phyloP scores from a whole-genome alignment of 345 rosid genomes.

The Trapa bicornis region DNA sequence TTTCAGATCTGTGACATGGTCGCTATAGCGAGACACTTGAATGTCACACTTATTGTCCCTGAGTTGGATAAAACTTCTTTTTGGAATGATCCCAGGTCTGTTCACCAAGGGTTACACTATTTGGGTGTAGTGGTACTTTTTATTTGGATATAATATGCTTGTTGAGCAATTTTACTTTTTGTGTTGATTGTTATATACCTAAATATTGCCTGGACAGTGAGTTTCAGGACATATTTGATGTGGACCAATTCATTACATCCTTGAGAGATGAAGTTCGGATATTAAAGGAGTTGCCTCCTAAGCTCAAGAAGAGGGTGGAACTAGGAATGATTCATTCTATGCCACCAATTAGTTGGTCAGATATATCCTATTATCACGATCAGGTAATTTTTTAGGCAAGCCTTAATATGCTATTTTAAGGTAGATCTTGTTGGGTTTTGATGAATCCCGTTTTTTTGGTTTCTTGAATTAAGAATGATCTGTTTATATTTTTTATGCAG shows the following conservation, averaged over 20 bases:
- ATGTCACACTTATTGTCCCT: slow-evolving; percentile 25
- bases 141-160: neutral
- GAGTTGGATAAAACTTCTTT: slow-evolving; percentile 22
- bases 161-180: neutral
- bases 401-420: no score
- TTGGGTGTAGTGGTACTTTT: neutral
- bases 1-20: slow-evolving; percentile 30
- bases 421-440: no score
- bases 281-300: slow-evolving; percentile 30
- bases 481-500: slow-evolving; percentile 16
- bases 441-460: neutral
- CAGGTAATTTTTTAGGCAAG: slow-evolving; percentile 14
- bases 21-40: slow-evolving; percentile 22
- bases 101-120: neutral
- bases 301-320: slow-evolving; percentile 20
- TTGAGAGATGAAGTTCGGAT: slow-evolving; percentile 11
- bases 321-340: slow-evolving; percentile 18
- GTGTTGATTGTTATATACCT: neutral
- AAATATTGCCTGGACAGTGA: slow-evolving; percentile 24
- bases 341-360: slow-evolving; percentile 29
- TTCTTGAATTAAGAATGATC: no score
- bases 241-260: slow-evolving; percentile 28
- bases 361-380: slow-evolving; percentile 17
- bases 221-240: slow-evolving; percentile 36
- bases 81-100: slow-evolving; percentile 28